Percentiles rank a stretch among this genome's conserved stretches.
Evolutionary conservation across 176 grass and related monocot species (phyloP).

Genomic region (Triticum turgidum): DNA sequence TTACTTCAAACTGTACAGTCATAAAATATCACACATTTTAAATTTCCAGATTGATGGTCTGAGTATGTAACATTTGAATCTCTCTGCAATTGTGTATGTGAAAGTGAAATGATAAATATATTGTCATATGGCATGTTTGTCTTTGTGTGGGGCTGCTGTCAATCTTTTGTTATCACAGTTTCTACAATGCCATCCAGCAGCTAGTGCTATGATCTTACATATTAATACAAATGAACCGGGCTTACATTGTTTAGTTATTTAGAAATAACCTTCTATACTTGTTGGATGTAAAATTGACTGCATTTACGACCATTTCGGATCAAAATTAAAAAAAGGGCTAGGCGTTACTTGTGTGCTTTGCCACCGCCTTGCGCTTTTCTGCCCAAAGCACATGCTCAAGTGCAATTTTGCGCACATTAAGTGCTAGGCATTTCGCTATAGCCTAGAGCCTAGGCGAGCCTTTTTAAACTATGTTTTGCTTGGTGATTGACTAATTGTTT

Average conservation of each 20-base stretch:
- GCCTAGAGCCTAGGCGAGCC: neutral
- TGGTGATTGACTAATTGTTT: neutral
- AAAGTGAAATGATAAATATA: neutral
- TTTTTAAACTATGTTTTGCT: neutral
- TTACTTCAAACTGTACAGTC: neutral
- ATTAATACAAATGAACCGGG: neutral
- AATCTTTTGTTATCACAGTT: neutral
- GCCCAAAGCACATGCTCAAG: neutral
- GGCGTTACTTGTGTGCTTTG: neutral
- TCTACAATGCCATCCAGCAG: too few species aligned
- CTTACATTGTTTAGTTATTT: conserved; percentile 25
- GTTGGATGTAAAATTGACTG: neutral
- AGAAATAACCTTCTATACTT: neutral
- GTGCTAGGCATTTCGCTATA: neutral
- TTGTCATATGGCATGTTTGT: conserved; percentile 6
- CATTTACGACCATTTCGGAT: neutral
- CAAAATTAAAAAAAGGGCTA: neutral
- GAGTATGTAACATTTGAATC: neutral
- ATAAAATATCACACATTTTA: neutral
- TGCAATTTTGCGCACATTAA: neutral
- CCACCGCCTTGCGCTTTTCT: neutral
- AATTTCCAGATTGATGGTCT: neutral
- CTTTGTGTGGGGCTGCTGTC: neutral
- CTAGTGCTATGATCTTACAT: neutral
- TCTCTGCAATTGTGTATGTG: conserved; percentile 21